Conservation (phyloP, 108 stramenopile genomes). For the Chaetoceros muelleri region DNA sequence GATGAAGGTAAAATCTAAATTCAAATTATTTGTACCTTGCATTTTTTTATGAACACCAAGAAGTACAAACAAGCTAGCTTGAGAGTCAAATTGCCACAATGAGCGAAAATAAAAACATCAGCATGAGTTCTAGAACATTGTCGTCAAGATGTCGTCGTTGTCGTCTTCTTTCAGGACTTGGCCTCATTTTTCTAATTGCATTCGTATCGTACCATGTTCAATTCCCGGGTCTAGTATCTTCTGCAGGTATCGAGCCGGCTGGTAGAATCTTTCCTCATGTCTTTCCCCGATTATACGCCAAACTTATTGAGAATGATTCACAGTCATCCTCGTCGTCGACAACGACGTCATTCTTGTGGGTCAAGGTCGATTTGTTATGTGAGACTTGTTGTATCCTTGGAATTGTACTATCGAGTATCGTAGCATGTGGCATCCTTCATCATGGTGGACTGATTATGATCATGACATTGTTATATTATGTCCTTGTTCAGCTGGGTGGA, state of each 20-base stretch:
- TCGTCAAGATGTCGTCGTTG: no score
- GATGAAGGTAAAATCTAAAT: no score
- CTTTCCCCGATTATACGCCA: constrained; percentile 9
- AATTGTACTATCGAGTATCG: constrained; percentile 13
- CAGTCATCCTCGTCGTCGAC: neutral
- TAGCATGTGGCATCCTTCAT: constrained; percentile 22
- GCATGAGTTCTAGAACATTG: no score
- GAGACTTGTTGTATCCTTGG: constrained; percentile 26
- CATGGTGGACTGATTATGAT: constrained; percentile 22
- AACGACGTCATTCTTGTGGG: neutral
- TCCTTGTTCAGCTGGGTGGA: constrained; percentile 22
- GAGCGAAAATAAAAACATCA: no score
- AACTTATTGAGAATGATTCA: constrained; percentile 10
- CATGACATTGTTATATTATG: constrained; percentile 21
- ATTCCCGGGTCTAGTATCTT: constrained; percentile 35
- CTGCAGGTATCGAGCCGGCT: constrained; percentile 34
- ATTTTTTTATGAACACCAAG: no score
- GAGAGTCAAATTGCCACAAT: no score
- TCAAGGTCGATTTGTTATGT: constrained; percentile 19
- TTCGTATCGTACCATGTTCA: constrained; percentile 39
- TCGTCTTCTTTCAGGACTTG: constrained; percentile 3
- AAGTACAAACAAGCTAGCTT: no score
- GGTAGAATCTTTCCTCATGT: constrained; percentile 5
- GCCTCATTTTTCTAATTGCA: constrained; percentile 28
- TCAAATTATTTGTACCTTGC: no score